These are phyloP conservation scores for Cymodocea nodosa DNA, from an alignment of 116 monocot species.

Conservation along the genomic window DNA sequence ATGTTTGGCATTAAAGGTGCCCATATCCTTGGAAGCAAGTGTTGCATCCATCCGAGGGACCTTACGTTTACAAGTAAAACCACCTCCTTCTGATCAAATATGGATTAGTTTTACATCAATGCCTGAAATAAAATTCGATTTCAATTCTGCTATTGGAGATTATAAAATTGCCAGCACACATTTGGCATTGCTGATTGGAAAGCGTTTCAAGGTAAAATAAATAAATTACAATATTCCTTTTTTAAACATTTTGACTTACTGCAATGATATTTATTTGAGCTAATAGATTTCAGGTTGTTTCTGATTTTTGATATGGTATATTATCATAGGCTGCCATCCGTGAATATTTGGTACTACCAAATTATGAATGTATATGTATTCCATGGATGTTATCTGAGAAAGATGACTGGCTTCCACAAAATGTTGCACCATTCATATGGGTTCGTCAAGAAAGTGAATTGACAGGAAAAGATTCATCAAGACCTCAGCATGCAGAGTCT, in stretches of 20 bases:
- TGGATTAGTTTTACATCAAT: conserved; percentile 66
- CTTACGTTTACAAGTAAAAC: conserved; percentile 54
- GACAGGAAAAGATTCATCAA: conserved; percentile 9
- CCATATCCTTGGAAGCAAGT: conserved; percentile 57
- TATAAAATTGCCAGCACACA: conserved; percentile 61
- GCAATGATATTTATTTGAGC: too few species aligned
- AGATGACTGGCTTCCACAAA: conserved; percentile 81
- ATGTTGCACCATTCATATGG: conserved; percentile 67
- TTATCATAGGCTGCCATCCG: conserved; percentile 55
- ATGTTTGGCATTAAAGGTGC: conserved; percentile 38
- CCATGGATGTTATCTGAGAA: conserved; percentile 93
- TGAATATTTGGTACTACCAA: conserved; percentile 71
- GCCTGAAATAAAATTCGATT: conserved; percentile 66
- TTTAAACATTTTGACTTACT: too few species aligned
- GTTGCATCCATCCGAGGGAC: conserved; percentile 67
- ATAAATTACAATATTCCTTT: not conserved
- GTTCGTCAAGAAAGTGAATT: conserved; percentile 36
- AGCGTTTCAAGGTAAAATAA: conserved; percentile 68
- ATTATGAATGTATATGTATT: conserved; percentile 65
- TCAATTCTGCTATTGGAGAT: conserved; percentile 81
- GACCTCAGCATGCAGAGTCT: conserved; percentile 15
- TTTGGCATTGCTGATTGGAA: conserved; percentile 50
- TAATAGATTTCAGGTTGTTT: not conserved
- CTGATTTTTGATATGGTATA: not conserved
- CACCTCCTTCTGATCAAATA: conserved; percentile 61